A percentile compares a stretch with the other conserved stretches of the same genome.
phyloP scores from a whole-genome alignment of 2,329 filamentous ascomycete genomes.

The Pestalotiopsis sp. region DNA sequence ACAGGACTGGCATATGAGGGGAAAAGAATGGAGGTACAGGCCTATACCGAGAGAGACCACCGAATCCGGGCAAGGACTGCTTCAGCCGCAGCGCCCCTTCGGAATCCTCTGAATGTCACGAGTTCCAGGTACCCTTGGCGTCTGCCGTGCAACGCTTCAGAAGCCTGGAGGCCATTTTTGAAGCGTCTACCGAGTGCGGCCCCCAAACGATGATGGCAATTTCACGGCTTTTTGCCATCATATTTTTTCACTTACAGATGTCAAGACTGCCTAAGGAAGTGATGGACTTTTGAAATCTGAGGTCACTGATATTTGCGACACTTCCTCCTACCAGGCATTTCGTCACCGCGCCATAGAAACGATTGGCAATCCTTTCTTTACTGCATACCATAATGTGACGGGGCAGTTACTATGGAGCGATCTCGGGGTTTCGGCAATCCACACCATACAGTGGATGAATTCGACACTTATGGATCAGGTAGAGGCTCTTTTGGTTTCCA shows the following conservation, averaged over 20 bases:
- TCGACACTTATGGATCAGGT: no score
- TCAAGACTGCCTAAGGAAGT: no score
- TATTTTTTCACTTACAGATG: background rate
- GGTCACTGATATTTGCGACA: no score
- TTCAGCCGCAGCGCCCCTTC: slow-evolving; percentile 16
- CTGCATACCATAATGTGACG: no score
- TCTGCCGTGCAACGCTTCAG: background rate
- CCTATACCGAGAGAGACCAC: background rate
- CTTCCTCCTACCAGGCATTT: no score
- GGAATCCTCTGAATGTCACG: background rate
- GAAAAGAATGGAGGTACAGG: background rate
- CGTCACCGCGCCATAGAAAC: no score
- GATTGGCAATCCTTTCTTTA: no score
- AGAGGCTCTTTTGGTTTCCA: no score
- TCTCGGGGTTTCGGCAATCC: no score
- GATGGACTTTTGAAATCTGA: no score
- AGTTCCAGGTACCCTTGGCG: background rate
- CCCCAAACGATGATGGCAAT: background rate
- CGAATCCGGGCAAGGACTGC: slow-evolving; percentile 23
- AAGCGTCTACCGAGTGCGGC: background rate
- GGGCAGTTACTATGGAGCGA: no score
- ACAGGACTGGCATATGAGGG: background rate
- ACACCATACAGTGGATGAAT: no score
- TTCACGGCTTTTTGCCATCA: background rate
- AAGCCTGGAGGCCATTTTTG: background rate